A percentile compares a stretch with the other conserved stretches of the same genome.
These are phyloP conservation scores for Colletotrichum musicola DNA, from an alignment of 2,329 filamentous ascomycete genomes.

Conservation along the genomic window DNA sequence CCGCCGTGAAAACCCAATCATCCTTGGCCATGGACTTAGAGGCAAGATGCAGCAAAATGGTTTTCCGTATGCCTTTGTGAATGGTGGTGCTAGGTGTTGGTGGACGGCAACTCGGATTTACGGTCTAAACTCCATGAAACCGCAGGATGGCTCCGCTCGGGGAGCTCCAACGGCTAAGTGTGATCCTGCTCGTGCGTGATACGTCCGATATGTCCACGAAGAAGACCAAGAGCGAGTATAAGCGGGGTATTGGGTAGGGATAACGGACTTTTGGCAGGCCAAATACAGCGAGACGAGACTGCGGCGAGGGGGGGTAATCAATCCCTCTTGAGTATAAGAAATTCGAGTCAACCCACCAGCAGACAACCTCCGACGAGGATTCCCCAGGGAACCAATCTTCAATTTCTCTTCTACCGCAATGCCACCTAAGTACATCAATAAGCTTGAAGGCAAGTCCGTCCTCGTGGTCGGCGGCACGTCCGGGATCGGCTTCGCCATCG, in stretches of 20 bases:
- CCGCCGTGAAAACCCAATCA: no score
- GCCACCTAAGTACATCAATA: constrained; percentile 17
- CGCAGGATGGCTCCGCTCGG: background rate
- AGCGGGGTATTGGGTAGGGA: background rate
- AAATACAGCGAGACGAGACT: background rate
- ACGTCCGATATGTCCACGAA: background rate
- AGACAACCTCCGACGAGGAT: no score
- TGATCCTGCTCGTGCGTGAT: background rate
- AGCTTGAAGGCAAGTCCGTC: constrained; percentile 49
- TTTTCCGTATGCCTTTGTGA: background rate
- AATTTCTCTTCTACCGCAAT: background rate
- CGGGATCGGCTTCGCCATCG: constrained; percentile 73
- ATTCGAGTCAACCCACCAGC: no score
- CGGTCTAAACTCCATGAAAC: background rate
- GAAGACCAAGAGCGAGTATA: no score
- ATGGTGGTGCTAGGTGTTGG: constrained; percentile 31
- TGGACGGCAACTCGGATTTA: background rate
- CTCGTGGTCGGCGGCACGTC: constrained; percentile 74
- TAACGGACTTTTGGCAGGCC: background rate
- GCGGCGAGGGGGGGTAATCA: background rate
- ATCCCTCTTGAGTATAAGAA: background rate
- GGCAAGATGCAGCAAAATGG: background rate
- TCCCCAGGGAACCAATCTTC: no score
- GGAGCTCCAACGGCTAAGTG: no score
- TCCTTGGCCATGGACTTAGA: background rate